These are phyloP conservation scores for Cladosporium cucumerinum DNA, from an alignment of 2,329 filamentous ascomycete species.

Conservation along the genomic window DNA sequence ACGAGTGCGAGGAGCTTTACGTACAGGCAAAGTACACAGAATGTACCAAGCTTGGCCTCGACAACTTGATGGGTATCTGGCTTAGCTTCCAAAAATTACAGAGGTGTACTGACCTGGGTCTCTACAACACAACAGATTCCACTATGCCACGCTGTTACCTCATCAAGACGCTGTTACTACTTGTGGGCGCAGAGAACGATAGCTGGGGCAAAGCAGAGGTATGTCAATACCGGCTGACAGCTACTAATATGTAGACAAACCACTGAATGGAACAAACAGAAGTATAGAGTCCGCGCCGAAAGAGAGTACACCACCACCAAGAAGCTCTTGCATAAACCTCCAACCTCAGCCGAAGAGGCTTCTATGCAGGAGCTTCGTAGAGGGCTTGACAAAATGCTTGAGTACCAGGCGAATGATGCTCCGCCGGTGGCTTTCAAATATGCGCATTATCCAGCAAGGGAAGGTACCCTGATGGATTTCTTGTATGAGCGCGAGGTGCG, in stretches of 20 bases:
- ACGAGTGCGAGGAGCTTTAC: not conserved
- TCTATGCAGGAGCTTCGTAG: not conserved
- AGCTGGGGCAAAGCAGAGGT: not conserved
- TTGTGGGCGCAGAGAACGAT: not conserved
- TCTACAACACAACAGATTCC: not conserved
- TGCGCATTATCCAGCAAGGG: not conserved
- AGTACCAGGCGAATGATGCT: not conserved
- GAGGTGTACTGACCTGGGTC: not conserved
- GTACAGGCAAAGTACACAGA: not conserved
- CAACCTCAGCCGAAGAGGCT: not conserved
- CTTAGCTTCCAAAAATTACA: not conserved
- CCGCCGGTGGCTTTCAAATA: not conserved
- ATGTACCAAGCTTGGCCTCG: not conserved
- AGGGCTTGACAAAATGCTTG: not conserved
- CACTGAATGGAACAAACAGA: not conserved
- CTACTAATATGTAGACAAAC: not conserved
- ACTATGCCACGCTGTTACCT: not conserved
- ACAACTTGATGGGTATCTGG: not conserved
- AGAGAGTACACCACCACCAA: not conserved
- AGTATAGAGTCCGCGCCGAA: not conserved
- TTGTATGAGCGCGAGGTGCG: not conserved
- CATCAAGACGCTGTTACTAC: not conserved
- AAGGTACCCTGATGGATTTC: not conserved
- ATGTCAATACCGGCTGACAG: not conserved
- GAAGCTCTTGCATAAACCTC: not conserved